A percentile compares a stretch with the other conserved stretches of the same genome.
Evolutionary conservation across 768 basidiomycete species (phyloP).

Genomic region (Boletus rex-veris): DNA sequence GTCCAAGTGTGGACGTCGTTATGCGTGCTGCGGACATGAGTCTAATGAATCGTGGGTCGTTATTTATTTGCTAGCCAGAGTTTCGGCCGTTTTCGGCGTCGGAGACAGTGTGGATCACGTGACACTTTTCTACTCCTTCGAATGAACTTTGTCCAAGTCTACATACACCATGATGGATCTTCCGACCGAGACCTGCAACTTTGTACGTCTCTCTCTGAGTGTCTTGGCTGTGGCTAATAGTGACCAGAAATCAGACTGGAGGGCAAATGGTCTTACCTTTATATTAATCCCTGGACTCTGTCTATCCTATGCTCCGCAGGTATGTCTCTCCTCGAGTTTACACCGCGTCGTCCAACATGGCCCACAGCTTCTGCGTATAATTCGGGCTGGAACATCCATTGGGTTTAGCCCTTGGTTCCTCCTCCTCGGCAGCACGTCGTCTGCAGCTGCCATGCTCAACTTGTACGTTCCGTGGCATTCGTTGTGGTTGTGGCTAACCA

Average conservation of each 20-base stretch:
- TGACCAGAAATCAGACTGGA: conserved; percentile 67
- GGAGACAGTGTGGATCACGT: background rate
- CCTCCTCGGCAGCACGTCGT: conserved; percentile 81
- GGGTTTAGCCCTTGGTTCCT: conserved; percentile 93
- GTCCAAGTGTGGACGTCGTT: conserved; percentile 1
- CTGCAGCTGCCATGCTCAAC: conserved; percentile 81
- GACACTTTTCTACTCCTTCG: background rate
- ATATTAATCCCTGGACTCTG: conserved; percentile 69
- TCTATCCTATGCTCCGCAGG: conserved; percentile 83
- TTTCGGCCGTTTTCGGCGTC: background rate
- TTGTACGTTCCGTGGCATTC: conserved; percentile 44
- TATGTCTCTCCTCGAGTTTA: conserved; percentile 22
- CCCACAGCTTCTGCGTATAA: conserved; percentile 75
- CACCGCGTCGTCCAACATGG: background rate
- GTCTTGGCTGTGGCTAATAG: background rate
- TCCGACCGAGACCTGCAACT: conserved; percentile 9
- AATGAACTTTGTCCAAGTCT: too few relatives aligned
- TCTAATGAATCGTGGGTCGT: too few relatives aligned
- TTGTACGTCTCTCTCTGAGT: conserved; percentile 9
- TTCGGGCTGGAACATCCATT: conserved; percentile 71
- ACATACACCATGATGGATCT: background rate
- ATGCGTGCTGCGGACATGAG: conserved; percentile 4
- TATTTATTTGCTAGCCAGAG: too few relatives aligned
- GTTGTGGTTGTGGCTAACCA: background rate
- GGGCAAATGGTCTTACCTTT: conserved; percentile 58